Conservation (phyloP, 2,329 filamentous ascomycete genomes). For the Emergomyces pasteurianus region DNA sequence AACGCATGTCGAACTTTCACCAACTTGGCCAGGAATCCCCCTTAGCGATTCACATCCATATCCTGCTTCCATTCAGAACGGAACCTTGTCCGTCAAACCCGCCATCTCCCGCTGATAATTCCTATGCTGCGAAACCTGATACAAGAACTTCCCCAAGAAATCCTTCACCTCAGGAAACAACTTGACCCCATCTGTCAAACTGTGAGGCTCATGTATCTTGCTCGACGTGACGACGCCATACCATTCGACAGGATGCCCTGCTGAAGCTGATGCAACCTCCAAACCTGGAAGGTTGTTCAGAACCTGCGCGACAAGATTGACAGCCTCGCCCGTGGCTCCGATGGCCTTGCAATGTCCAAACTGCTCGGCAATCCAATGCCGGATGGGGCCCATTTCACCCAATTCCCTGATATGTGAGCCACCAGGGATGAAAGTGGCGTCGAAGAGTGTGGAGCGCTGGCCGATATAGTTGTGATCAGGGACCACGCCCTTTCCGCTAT, state of each 20-base stretch:
- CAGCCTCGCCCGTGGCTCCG: conserved; percentile 60
- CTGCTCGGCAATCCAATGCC: conserved; percentile 68
- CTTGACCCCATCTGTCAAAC: conserved; percentile 48
- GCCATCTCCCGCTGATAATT: conserved; percentile 64
- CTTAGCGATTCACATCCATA: neutral
- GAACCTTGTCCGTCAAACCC: conserved; percentile 54
- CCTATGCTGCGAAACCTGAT: conserved; percentile 57
- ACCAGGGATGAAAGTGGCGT: conserved; percentile 64
- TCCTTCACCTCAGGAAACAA: conserved; percentile 56
- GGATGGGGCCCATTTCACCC: conserved; percentile 55
- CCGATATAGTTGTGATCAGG: conserved; percentile 72
- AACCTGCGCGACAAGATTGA: conserved; percentile 47
- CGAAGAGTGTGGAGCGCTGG: conserved; percentile 64
- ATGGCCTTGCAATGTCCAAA: conserved; percentile 75
- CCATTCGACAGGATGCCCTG: conserved; percentile 47
- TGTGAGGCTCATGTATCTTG: conserved; percentile 40
- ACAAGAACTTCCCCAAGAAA: conserved; percentile 61
- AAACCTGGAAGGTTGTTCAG: conserved; percentile 36
- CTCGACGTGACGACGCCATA: conserved; percentile 67
- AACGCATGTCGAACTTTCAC: neutral
- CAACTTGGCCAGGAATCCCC: neutral
- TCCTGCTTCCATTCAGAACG: conserved; percentile 42
- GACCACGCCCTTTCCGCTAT: conserved; percentile 28
- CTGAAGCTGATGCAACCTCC: conserved; percentile 36
- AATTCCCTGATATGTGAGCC: conserved; percentile 45